Evolutionary conservation across 1,139 yeast species (phyloP).

Genomic region (Hyphopichia wangnamkhiaoensis): DNA sequence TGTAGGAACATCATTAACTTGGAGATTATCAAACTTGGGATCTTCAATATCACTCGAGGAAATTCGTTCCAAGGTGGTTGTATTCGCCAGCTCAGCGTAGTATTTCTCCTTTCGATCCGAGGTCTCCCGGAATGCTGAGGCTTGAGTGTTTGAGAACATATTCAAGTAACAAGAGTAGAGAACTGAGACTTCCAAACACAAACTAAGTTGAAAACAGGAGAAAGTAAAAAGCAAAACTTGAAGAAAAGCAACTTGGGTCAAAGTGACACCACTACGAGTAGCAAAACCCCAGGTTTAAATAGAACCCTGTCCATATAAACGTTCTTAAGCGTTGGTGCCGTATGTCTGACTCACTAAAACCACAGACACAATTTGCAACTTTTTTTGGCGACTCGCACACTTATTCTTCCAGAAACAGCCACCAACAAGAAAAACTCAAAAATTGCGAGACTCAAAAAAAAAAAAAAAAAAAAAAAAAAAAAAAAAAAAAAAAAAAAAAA

Average conservation of each 20-base stretch:
- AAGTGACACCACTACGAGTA: no score
- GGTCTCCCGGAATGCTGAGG: no score
- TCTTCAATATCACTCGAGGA: background rate
- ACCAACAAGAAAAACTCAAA: background rate
- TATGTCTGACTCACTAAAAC: background rate
- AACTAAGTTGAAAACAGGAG: no score
- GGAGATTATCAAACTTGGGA: background rate
- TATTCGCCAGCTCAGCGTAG: background rate
- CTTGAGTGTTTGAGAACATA: no score
- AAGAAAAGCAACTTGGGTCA: no score
- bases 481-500: background rate
- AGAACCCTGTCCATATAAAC: no score
- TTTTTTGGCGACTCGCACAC: background rate
- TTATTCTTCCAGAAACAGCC: background rate
- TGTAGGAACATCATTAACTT: background rate
- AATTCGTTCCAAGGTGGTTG: background rate
- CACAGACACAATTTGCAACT: background rate
- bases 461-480: background rate
- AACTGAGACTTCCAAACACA: no score
- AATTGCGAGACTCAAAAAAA: background rate
- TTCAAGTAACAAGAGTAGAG: no score
- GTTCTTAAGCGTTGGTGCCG: no score
- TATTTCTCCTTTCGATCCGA: background rate
- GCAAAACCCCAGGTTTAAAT: no score
- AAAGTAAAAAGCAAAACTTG: no score